Base-by-base conservation (phyloP, 331 rosid genomes). In the Rosa hybrid region DNA sequence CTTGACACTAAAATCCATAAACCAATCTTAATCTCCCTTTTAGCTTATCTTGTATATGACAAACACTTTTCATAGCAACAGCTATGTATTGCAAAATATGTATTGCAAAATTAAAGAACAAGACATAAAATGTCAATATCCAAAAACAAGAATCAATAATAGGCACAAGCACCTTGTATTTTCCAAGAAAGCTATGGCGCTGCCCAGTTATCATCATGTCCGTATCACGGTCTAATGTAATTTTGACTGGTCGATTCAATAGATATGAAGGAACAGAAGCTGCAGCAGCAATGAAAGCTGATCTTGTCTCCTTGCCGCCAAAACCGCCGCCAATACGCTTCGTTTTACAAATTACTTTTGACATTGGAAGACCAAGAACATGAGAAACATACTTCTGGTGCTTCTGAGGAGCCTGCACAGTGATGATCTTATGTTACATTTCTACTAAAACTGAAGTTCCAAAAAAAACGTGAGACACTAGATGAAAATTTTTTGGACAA, bases 261-360 rank as follows among this genome's bases (percentile, higher is more conserved):
- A 91, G 89, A 88, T 88, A 95, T 12, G 99, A 87, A 18, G 99
- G 98, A 76, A 95, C 87, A 77, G 97, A 86, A 80, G 96, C 99
- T 14, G 88, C 99, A 11, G 98, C 98, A 85, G 97, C 90, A 84
- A 91, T 17, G 75, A 88, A 78, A 80, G 97, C 94, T 27, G 98
- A 87, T 84, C 98, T 91, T 68, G 99, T 95, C 91, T 95, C 98
- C 90, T 95, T 95, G 45, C 99, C 98, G 39, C 99, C 99, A 85
- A 95, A 95, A 78, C 98, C 99, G 82, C 99, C 99, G 56, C 99
- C 99, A 77, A 95, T 89, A 69, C 98, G 87, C 88, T 95, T 95
- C 76, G 96, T 95, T 93, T 86, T 95, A 88, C 97, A 95, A 78
- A 95, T 96, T 51, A 95, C 99, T 75, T 89, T 95, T 59, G 97